Percentiles rank a stretch among this genome's conserved stretches.
Evolutionary conservation across 495 filamentous ascomycete genomes (phyloP).

Genomic region (Friedmanniomyces simplex): DNA sequence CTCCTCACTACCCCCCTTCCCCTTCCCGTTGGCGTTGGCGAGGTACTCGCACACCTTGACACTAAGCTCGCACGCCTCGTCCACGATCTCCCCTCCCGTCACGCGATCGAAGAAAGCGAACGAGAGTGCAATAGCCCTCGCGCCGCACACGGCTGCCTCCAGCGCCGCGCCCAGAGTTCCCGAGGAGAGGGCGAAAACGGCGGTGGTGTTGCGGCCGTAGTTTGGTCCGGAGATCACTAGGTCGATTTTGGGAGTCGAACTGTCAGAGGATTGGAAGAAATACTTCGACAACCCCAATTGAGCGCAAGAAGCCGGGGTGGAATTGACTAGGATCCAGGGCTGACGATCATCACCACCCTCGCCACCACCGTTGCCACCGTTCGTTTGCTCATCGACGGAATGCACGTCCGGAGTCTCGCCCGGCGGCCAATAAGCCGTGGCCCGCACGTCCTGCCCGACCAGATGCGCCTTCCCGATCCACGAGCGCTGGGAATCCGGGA

Average conservation of each 20-base stretch:
- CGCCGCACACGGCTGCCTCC: constrained; percentile 78
- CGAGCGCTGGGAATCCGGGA: constrained; percentile 83
- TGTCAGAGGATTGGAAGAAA: constrained; percentile 55
- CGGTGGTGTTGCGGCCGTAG: constrained; percentile 88
- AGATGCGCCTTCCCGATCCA: constrained; percentile 99
- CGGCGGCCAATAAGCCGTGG: constrained; percentile 72
- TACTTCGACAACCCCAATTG: constrained; percentile 85
- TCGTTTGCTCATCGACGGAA: constrained; percentile 1
- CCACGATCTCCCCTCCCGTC: constrained; percentile 70
- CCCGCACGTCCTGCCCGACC: constrained; percentile 71
- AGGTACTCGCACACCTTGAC: constrained; percentile 71
- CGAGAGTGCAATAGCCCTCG: constrained; percentile 66
- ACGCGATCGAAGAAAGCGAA: constrained; percentile 78
- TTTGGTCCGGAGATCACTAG: constrained; percentile 87
- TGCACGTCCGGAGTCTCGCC: constrained; percentile 45
- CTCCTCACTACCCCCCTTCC: too few relatives aligned
- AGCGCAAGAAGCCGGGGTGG: constrained; percentile 75
- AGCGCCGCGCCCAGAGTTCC: constrained; percentile 87
- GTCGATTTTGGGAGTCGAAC: constrained; percentile 68
- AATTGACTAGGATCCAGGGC: constrained; percentile 89
- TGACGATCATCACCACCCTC: constrained; percentile 34
- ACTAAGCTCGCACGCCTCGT: constrained; percentile 55
- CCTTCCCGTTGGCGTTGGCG: constrained; percentile 38
- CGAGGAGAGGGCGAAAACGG: constrained; percentile 77
- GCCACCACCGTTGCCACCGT: background rate